These are phyloP conservation scores for Leersia perrieri DNA, from an alignment of 176 grass and related monocot species.

Conservation along the genomic window DNA sequence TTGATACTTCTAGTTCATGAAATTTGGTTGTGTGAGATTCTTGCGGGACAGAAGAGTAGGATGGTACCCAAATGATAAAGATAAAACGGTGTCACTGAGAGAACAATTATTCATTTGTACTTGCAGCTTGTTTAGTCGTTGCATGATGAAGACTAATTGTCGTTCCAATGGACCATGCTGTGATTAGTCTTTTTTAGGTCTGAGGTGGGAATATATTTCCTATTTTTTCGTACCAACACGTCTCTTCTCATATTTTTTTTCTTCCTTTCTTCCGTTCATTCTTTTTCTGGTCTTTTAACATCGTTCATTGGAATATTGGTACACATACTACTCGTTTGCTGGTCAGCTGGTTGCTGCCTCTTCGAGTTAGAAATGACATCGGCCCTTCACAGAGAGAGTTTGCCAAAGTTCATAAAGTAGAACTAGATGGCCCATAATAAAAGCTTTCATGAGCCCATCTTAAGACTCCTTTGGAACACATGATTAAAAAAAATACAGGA, in stretches of 20 bases:
- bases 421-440: not conserved
- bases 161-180: not conserved
- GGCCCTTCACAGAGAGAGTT: not conserved
- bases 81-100: not conserved
- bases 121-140: not conserved
- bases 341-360: not conserved
- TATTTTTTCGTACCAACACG: not conserved
- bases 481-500: too few relatives aligned
- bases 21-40: not conserved
- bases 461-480: too few relatives aligned
- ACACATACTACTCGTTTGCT: not conserved
- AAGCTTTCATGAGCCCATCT: not conserved
- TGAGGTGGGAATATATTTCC: not conserved
- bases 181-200: not conserved
- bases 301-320: not conserved
- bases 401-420: not conserved
- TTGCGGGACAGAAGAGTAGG: not conserved
- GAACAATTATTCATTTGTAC: too few relatives aligned
- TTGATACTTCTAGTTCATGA: too few relatives aligned
- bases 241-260: not conserved
- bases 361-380: not conserved
- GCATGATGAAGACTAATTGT: not conserved
- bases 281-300: not conserved
- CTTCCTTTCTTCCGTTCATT: not conserved
- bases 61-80: not conserved